Percentiles rank a stretch among this genome's conserved stretches.
Conservation (phyloP, 345 rosid genomes). For the Gossypium sturtianum region DNA sequence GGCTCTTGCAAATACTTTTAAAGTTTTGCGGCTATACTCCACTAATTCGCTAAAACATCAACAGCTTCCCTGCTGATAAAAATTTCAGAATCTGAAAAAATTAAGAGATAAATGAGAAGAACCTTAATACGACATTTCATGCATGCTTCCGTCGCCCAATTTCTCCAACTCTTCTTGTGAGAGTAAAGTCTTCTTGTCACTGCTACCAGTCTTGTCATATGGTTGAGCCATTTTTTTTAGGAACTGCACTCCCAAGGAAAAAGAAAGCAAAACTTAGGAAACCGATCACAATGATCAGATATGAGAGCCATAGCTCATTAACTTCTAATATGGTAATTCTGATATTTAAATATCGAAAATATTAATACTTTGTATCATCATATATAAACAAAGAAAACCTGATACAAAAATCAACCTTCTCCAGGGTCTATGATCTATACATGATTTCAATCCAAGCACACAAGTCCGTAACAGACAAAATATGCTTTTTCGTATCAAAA, state of each 20-base stretch:
- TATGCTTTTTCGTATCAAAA: too few species aligned
- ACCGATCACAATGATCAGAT: background rate
- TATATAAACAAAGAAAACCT: background rate
- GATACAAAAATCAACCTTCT: background rate
- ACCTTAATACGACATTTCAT: slow-evolving; percentile 35
- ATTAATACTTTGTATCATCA: background rate
- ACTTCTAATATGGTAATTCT: background rate
- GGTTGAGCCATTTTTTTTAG: slow-evolving; percentile 98
- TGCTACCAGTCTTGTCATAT: slow-evolving; percentile 62
- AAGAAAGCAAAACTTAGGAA: background rate
- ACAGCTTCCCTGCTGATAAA: background rate
- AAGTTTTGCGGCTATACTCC: background rate
- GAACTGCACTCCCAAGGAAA: slow-evolving; percentile 38
- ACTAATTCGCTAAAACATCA: background rate
- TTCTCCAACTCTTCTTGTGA: slow-evolving; percentile 87
- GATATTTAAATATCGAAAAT: background rate
- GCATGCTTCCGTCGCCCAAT: slow-evolving; percentile 54
- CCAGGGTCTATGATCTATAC: too few species aligned
- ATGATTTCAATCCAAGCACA: too few species aligned
- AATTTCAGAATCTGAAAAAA: background rate
- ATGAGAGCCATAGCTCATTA: too few species aligned
- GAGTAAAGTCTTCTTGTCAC: slow-evolving; percentile 63
- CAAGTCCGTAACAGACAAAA: too few species aligned
- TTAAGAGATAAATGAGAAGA: background rate
- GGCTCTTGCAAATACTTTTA: background rate